A percentile compares a stretch with the other conserved stretches of the same genome.
Conservation (phyloP, 1,284 basidiomycete genomes). For the Quambalaria eucalypti region DNA sequence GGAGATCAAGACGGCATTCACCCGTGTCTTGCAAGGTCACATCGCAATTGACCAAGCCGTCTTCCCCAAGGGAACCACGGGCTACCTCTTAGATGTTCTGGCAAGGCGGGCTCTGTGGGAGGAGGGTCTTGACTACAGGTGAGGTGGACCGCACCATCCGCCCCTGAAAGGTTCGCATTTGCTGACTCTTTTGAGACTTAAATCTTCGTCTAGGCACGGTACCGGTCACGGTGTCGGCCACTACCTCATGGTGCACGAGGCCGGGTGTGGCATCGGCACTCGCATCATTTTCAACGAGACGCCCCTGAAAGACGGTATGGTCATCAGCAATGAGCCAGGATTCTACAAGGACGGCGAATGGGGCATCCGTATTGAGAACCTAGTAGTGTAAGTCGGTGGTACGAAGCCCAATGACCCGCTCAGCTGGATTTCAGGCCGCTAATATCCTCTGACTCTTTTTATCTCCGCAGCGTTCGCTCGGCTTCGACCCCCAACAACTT, state of each 20-base stretch:
- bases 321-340: conserved; percentile 60
- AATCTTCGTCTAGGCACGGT: no score
- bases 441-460: neutral
- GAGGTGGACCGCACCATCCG: no score
- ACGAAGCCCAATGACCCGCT: neutral
- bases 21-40: conserved; percentile 88
- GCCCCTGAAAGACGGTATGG: conserved; percentile 41
- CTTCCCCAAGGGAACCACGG: conserved; percentile 81
- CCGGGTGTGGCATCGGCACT: conserved; percentile 44
- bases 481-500: conserved; percentile 67
- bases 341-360: conserved; percentile 91
- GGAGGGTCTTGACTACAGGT: conserved; percentile 57
- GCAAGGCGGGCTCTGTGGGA: conserved; percentile 78
- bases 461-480: conserved; percentile 22
- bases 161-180: no score
- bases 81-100: conserved; percentile 66
- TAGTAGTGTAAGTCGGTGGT: conserved; percentile 32
- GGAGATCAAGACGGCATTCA: conserved; percentile 80
- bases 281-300: conserved; percentile 43
- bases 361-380: conserved; percentile 85
- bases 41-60: conserved; percentile 78
- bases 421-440: neutral
- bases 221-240: conserved; percentile 42
- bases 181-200: no score
- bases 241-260: conserved; percentile 44